phyloP scores from a whole-genome alignment of 108 stramenopile genomes.

The Skeletonema tropicum region DNA sequence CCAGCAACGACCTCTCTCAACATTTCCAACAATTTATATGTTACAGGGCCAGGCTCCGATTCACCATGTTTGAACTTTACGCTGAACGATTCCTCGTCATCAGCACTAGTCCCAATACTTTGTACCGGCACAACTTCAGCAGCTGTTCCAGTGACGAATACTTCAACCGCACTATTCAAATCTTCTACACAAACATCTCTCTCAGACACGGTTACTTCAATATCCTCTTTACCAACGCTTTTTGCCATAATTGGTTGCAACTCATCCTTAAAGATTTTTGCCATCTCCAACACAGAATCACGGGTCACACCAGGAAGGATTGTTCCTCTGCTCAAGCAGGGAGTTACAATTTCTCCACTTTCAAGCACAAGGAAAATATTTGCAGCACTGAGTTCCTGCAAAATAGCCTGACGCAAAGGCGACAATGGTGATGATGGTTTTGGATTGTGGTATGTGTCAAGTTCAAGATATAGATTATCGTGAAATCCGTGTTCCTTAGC shows the following conservation, averaged over 20 bases:
- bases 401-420: conserved; percentile 46
- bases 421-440: conserved; percentile 26
- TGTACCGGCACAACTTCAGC: conserved; percentile 81
- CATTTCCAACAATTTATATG: conserved; percentile 61
- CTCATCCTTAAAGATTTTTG: conserved; percentile 68
- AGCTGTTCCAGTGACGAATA: conserved; percentile 82
- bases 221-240: conserved; percentile 43
- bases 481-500: conserved; percentile 82
- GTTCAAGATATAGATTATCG: conserved; percentile 83
- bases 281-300: conserved; percentile 67
- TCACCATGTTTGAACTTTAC: conserved; percentile 63
- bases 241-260: conserved; percentile 57
- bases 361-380: conserved; percentile 85
- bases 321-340: conserved; percentile 73
- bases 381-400: conserved; percentile 84
- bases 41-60: conserved; percentile 70
- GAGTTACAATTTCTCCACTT: conserved; percentile 84
- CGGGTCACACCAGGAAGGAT: conserved; percentile 86
- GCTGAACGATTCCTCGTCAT: conserved; percentile 56
- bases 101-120: conserved; percentile 65
- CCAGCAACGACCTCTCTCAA: conserved; percentile 76
- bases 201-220: conserved; percentile 58
- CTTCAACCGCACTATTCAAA: conserved; percentile 73
- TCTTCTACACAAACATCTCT: conserved; percentile 79
- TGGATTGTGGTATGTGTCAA: conserved; percentile 70